Base-by-base conservation (phyloP, 1,139 yeast genomes). In the Yamadazyma membranifaciens region DNA sequence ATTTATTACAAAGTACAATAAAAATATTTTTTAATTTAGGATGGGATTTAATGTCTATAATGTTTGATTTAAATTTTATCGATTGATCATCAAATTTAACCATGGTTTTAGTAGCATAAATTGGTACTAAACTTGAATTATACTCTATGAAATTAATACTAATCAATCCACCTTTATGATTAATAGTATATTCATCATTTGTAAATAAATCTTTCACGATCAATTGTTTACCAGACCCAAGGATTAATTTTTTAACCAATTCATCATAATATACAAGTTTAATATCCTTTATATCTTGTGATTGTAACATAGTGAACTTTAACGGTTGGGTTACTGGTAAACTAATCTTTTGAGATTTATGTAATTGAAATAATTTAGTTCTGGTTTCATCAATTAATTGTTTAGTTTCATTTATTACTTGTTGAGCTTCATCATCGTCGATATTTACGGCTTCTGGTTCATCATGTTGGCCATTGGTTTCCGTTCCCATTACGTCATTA, bases 311-410 rank as follows among this genome's bases (percentile, higher is more conserved):
- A 1, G 34, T 28, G 4, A 59, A 28, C 4, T 39, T 31, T 29
- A 44, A 39, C 6, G 55, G 60, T 9, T 58, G 48, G 2, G 39
- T 38, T 10, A 63, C 48, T 1, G 68, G 61, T n/a, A 66, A 55
- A 11, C 63, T 53, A 4, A 62, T 56, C 46, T 75, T 76, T 39
- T 62, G 60, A 2, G 71, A 51, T 47, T 73, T 75, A 50, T 77
- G 81, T 4, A 65, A 33, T 22, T 57, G 59, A 48, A 69, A 74
- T 17, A 77, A 57, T 29, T 60, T 60, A 12, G 62, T 65, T 27
- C 71, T 63, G 2, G 78, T 74, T 7, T 40, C 37, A 4, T 56
- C 46, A 15, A 74, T 63, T 2, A 50, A 49, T 0, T 56, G 62
- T 3, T 46, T 46, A 15, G 40, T 36, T 6, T 26, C 36, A 7